phyloP scores from a whole-genome alignment of 352 stramenopile genomes.

The Hyphochytrium catenoides region DNA sequence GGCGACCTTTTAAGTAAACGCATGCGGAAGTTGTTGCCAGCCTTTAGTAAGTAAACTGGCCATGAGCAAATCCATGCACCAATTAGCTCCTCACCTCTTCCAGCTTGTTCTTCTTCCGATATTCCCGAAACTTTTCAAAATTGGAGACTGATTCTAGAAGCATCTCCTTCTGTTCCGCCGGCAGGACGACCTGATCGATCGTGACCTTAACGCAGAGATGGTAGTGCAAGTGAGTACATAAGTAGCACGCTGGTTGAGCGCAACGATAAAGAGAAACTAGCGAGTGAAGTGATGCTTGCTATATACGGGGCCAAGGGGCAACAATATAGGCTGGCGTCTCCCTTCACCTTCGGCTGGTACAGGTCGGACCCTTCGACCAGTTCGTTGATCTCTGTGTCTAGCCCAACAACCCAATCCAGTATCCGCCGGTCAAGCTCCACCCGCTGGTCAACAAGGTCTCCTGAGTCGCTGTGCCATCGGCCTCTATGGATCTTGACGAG shows the following conservation, averaged over 20 bases:
- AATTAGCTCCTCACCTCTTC: no score
- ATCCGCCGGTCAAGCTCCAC: slow-evolving; percentile 55
- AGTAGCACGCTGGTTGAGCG: no score
- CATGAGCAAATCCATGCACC: no score
- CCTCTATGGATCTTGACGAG: slow-evolving; percentile 51
- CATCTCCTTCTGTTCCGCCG: slow-evolving; percentile 45
- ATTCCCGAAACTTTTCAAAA: slow-evolving; percentile 48
- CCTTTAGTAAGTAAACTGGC: no score
- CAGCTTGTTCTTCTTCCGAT: slow-evolving; percentile 42
- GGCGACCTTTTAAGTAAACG: no score
- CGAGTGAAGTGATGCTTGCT: no score
- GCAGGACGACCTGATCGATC: slow-evolving; percentile 53
- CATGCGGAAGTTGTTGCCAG: no score
- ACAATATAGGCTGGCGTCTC: no score
- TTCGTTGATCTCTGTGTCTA: slow-evolving; percentile 69
- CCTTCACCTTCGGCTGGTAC: slow-evolving; percentile 55
- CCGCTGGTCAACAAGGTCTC: slow-evolving; percentile 57
- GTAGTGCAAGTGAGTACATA: no score
- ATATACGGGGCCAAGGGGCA: no score
- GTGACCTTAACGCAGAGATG: no score
- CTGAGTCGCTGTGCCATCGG: slow-evolving; percentile 47
- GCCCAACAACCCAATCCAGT: slow-evolving; percentile 54
- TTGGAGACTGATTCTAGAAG: slow-evolving; percentile 51
- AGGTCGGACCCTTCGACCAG: slow-evolving; percentile 60
- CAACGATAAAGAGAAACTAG: no score